Evolutionary conservation across 495 filamentous ascomycete species (phyloP).

Genomic region (Tirmania nivea): DNA sequence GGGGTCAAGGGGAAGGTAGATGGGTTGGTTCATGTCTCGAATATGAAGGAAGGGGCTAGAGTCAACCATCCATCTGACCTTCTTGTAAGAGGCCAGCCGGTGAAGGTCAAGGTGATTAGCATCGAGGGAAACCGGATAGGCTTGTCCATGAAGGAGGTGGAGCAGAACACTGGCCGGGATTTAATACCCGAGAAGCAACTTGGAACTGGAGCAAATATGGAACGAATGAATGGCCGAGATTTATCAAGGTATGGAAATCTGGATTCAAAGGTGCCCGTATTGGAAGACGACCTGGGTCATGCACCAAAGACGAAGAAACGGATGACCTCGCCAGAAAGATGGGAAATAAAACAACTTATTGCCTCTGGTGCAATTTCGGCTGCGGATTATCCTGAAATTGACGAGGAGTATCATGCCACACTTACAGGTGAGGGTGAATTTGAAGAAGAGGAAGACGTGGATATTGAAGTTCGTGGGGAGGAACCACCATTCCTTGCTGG

Average conservation of each 20-base stretch:
- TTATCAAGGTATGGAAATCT: slow-evolving; percentile 33
- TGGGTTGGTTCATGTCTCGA: slow-evolving; percentile 87
- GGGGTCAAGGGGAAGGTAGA: slow-evolving; percentile 75
- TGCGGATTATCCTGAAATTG: slow-evolving; percentile 78
- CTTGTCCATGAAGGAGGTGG: slow-evolving; percentile 91
- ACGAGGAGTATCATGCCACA: slow-evolving; percentile 81
- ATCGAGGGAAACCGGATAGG: slow-evolving; percentile 62
- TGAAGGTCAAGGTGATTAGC: slow-evolving; percentile 85
- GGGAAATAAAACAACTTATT: slow-evolving; percentile 93
- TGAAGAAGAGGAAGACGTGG: slow-evolving; percentile 89
- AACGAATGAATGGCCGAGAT: slow-evolving; percentile 42
- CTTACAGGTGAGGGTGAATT: slow-evolving; percentile 69
- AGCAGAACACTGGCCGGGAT: slow-evolving; percentile 74
- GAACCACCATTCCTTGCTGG: slow-evolving; percentile 91
- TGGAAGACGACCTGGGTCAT: slow-evolving; percentile 36
- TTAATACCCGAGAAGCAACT: slow-evolving; percentile 59
- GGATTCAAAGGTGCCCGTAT: slow-evolving; percentile 33
- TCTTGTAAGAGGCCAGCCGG: slow-evolving; percentile 53
- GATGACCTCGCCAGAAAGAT: slow-evolving; percentile 85
- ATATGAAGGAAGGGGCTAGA: slow-evolving; percentile 66
- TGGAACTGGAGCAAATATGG: slow-evolving; percentile 82
- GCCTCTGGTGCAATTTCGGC: slow-evolving; percentile 81
- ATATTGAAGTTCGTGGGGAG: slow-evolving; percentile 90
- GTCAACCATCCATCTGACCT: slow-evolving; percentile 86
- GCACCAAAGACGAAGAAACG: slow-evolving; percentile 51